Percentiles rank a stretch among this genome's conserved stretches.
Conservation (phyloP, 2,329 filamentous ascomycete genomes). For the Sarocladium strictum region DNA sequence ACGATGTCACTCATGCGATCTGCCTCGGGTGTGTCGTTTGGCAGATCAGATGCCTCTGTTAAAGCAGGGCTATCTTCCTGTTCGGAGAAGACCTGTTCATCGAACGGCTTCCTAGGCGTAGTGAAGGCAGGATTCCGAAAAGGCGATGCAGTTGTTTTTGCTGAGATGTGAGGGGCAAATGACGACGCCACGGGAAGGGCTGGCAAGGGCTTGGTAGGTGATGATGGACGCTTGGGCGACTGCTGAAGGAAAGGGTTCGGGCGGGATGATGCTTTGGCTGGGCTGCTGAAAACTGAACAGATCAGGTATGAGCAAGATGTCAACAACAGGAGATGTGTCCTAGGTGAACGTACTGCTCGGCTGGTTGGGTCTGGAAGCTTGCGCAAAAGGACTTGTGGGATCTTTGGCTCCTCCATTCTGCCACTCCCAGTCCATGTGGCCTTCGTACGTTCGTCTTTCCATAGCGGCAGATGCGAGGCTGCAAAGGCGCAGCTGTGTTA, state of each 20-base stretch:
- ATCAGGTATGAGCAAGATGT: conserved; percentile 11
- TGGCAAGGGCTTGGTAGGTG: conserved; percentile 21
- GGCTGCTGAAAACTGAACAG: conserved; percentile 12
- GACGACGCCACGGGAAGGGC: conserved; percentile 22
- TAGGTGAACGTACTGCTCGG: conserved; percentile 11
- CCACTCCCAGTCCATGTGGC: conserved; percentile 64
- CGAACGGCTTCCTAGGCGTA: conserved; percentile 53
- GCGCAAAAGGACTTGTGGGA: conserved; percentile 55
- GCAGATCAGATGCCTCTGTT: conserved; percentile 50
- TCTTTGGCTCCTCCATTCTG: conserved; percentile 52
- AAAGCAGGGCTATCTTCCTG: conserved; percentile 55
- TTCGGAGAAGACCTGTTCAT: conserved; percentile 48
- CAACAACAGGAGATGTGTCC: neutral
- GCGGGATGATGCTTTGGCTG: conserved; percentile 11
- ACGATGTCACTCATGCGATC: conserved; percentile 38
- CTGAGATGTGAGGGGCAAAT: conserved; percentile 35
- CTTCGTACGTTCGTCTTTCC: conserved; percentile 51
- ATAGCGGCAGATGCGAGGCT: conserved; percentile 24
- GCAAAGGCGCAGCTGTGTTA: neutral
- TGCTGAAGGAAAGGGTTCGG: conserved; percentile 6
- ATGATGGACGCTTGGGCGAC: neutral
- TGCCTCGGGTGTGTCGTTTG: conserved; percentile 45
- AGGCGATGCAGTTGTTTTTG: conserved; percentile 39
- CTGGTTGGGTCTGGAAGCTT: conserved; percentile 36
- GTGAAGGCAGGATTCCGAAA: conserved; percentile 62